Base-by-base conservation (phyloP, 495 filamentous ascomycete species). In the Penicillium robsamsonii region DNA sequence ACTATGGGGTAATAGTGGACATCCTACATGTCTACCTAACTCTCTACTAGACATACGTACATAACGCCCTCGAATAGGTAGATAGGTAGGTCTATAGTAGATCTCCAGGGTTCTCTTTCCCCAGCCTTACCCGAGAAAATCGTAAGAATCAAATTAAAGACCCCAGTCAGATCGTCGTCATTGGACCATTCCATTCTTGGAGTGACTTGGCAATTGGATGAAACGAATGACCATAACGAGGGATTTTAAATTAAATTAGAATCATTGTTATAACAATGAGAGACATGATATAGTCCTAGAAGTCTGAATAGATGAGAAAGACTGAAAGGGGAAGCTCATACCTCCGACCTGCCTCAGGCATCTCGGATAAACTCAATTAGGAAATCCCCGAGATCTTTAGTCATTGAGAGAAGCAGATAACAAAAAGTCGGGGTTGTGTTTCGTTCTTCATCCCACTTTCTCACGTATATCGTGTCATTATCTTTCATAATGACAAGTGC, bases 401-500 rank as follows among this genome's bases (percentile, higher is more conserved):
- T 54, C 51, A 54, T 35, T 18, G 11, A 17, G 25, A 40, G 50
- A 10, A 7, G 35, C 31, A 17, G 31, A 54, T 54, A 54, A 56
- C 54, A 48, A 50, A 56, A 56, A 31, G 45, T 44, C 46, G 45
- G 51, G 51, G n/a, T n/a, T n/a, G 51, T 8, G 35, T n/a, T 35
- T 38, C 33, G 50, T 40, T 49, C 54, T 54, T 46, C 53, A 60
- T 64, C 50, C 50, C 60, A 50, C 35, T 52, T 68, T n/a, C n/a
- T 40, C 55, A 65, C 61, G 60, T 53, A 38, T 65, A 52, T 59
- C 45, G 55, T 18, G 30, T 17, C 43, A 62, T 59, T 61, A 67
- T 68, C 52, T n/a, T 62, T 43, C 59, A 70, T 63, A 63, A 96
- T 96, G 91, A 83, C 88, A 54, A 83, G 79, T 63, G 79, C 89